Evolutionary conservation across 106 monocot species (phyloP).

Genomic region (Dendrobium chrysotoxum): DNA sequence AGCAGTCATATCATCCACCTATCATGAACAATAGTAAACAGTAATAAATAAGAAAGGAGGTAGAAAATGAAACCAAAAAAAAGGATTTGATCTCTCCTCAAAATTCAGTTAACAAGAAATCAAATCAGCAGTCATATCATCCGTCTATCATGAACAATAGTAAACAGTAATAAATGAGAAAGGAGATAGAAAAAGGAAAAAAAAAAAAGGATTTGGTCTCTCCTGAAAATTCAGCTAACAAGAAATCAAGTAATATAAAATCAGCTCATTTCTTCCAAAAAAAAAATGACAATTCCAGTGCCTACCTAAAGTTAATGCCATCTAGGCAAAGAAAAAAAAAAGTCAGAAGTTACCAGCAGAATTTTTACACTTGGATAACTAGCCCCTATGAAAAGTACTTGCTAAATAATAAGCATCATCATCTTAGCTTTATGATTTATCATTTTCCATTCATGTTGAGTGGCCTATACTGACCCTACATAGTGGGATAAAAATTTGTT

Average conservation of each 20-base stretch:
- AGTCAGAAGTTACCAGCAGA: not conserved
- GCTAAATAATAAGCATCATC: not conserved
- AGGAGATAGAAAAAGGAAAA: not conserved
- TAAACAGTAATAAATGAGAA: not conserved
- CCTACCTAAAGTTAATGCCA: not conserved
- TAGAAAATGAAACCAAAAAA: not conserved
- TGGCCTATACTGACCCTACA: not conserved
- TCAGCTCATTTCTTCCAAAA: not conserved
- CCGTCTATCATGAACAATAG: slow-evolving; percentile 42
- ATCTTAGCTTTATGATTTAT: not conserved
- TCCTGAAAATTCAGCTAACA: not conserved
- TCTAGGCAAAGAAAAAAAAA: not conserved
- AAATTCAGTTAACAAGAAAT: not conserved
- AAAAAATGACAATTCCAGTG: not conserved
- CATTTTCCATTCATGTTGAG: not conserved
- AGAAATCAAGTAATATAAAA: not conserved
- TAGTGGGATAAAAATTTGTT: too few species aligned
- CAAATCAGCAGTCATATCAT: slow-evolving; percentile 41
- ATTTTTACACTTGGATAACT: not conserved
- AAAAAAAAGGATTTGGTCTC: not conserved
- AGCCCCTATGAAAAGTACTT: not conserved
- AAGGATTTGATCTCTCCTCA: not conserved
- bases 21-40: not conserved
- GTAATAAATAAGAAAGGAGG: not conserved
- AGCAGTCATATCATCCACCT: slow-evolving; percentile 82